Percentiles rank a stretch among this genome's conserved stretches.
phyloP scores from a whole-genome alignment of 495 filamentous ascomycete species.

The Ascodesmis nigricans region DNA sequence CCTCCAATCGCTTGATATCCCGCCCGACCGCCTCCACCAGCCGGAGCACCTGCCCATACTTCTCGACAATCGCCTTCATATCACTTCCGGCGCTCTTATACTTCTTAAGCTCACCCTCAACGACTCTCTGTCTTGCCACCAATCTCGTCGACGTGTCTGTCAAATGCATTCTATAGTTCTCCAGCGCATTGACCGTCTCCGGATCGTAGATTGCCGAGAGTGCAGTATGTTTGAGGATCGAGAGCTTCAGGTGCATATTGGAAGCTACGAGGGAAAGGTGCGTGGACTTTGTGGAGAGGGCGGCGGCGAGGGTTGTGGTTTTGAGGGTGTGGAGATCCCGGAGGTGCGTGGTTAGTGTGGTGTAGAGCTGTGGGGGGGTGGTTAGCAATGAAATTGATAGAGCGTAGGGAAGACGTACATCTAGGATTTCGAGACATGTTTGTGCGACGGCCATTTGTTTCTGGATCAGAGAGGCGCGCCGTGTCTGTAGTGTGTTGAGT shows the following conservation, averaged over 20 bases:
- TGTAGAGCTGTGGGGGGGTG: conserved; percentile 1
- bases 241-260: conserved; percentile 17
- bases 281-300: conserved; percentile 9
- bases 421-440: conserved; percentile 3
- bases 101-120: conserved; percentile 20
- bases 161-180: conserved; percentile 18
- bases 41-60: conserved; percentile 14
- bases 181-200: conserved; percentile 16
- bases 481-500: conserved; percentile 7
- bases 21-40: conserved; percentile 13
- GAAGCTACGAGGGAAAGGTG: conserved; percentile 15
- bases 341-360: neutral
- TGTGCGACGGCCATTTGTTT: neutral
- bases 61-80: conserved; percentile 19
- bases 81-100: conserved; percentile 22
- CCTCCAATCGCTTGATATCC: conserved; percentile 17
- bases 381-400: too few species aligned
- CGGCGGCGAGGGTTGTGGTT: conserved; percentile 4
- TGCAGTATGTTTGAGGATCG: conserved; percentile 14
- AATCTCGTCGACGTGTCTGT: conserved; percentile 15
- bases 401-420: conserved; percentile 1
- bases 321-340: neutral
- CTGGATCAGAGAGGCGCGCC: neutral
- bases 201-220: conserved; percentile 17
- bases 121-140: conserved; percentile 14